Evolutionary conservation across 257 asterid genomes (phyloP), one percentile per base, ranked within the genome.

Genomic region (Solanum rostratum): DNA sequence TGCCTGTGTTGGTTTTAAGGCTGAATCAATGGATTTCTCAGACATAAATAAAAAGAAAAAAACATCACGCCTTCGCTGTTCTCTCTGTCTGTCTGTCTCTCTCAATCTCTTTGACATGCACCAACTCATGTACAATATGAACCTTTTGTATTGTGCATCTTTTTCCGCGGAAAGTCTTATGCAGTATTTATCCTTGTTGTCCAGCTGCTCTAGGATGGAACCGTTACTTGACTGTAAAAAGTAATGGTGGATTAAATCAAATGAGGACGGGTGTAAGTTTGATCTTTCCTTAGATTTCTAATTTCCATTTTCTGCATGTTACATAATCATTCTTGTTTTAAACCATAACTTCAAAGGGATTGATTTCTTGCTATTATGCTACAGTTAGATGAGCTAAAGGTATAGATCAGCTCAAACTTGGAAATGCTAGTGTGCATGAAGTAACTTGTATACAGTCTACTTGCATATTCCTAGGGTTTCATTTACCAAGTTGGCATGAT

Each of bases 201-300:
- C 83, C 93, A 95, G 99, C 91, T 83, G 65, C 85, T 37, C 88
- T 86, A 39, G 89, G 86, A 54, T 88, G 78, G 88, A 91, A 90
- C 84, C 99, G 87, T 84, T 96, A 95, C 86, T 90, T 96, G 88
- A 96, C 99, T 57, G 99, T 95, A 81, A 92, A 89, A 84, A 86
- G 98, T 90, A 96, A 96, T 84, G 99, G 99, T 73, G 98, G 98
- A 85, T 88, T 96, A 81, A 96, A 96, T 91, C 99, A 96, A 89
- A 96, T 96, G 99, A 94, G 98, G 53, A 90, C 95, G 60, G 99
- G 99, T 86, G 99, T 96, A 86, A 90, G 93, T 87, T 39, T 39
- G 41, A 81, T 43, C 39, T 62, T 45, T 13, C 71, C 45, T 85
- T 80, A 54, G 39, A 43, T 14, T 76, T 50, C 82, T 76, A 46